Conservation (phyloP, 352 stramenopile species). For the Phytophthora ohioensis region DNA sequence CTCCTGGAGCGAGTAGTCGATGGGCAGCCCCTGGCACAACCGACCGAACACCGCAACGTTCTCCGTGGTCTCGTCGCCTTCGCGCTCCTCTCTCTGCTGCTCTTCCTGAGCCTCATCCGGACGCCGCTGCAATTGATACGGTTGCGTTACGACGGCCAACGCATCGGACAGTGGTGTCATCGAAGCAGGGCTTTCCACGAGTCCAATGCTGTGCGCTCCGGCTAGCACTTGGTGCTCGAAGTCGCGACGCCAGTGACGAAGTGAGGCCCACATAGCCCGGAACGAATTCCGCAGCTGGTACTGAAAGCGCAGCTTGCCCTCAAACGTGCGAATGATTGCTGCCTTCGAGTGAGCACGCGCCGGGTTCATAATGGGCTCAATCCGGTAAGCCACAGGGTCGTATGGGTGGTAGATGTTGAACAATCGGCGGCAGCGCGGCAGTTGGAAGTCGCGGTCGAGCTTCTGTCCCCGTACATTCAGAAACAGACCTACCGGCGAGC, state of each 20-base stretch:
- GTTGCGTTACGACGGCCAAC: conserved; percentile 37
- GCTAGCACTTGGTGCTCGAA: conserved; percentile 81
- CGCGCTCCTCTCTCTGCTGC: conserved; percentile 34
- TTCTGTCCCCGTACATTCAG: conserved; percentile 91
- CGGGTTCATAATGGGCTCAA: conserved; percentile 94
- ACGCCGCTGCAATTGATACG: conserved; percentile 32
- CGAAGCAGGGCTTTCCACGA: conserved; percentile 63
- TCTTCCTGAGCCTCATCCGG: conserved; percentile 31
- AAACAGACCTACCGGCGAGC: conserved; percentile 92
- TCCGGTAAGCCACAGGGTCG: conserved; percentile 95
- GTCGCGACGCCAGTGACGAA: conserved; percentile 77
- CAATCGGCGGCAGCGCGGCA: conserved; percentile 83
- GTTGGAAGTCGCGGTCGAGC: conserved; percentile 68
- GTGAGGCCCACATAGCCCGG: conserved; percentile 78
- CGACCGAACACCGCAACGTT: conserved; percentile 66
- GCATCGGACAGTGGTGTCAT: conserved; percentile 45
- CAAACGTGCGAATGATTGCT: conserved; percentile 86
- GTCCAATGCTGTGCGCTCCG: conserved; percentile 72
- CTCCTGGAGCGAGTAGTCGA: conserved; percentile 93
- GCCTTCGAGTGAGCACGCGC: conserved; percentile 79
- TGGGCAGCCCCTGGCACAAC: conserved; percentile 73
- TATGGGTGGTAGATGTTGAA: conserved; percentile 97
- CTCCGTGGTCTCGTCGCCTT: conserved; percentile 50
- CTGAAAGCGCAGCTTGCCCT: conserved; percentile 85
- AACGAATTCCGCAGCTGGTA: conserved; percentile 89